Base-by-base conservation (phyloP, 495 filamentous ascomycete species). In the Daldinia grandis region DNA sequence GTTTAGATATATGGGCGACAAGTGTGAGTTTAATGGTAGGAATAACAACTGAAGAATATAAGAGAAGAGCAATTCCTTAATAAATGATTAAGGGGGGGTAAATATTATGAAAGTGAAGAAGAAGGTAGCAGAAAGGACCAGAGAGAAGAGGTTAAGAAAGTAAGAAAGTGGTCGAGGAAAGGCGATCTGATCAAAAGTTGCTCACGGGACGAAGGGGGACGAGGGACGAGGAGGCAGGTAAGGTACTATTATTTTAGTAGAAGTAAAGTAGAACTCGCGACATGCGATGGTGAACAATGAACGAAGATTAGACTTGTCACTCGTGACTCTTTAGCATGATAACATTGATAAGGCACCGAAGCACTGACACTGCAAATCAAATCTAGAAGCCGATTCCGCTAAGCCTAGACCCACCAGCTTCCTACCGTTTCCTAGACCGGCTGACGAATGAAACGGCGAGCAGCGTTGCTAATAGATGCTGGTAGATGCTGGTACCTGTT, bases 281-380 rank as follows among this genome's bases (percentile, higher is more conserved):
- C 56, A 55, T 49, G 54, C 64, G 47, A 64, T 54, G 42, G 68
- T 54, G 66, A 67, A 69, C 61, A 64, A 61, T 71, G 66, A 64
- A 61, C 68, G 66, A 72, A 76, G 68, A 76, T 76, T 71, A 67
- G 71, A 72, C 71, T 57, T 58, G 66, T 72, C 71, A 76, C 74
- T 58, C 72, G 74, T 74, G 74, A 76, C 74, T 74, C 66, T 72
- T 65, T 35, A 68, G 74, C 72, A 71, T 74, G 74, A 76, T 76
- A 74, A 72, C 67, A 42, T 56, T 70, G 74, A 76, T 74, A 76
- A 76, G 74, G 51, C 54, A 57, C 28, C 21, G 17, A 25, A 35
- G 62, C 40, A 56, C 53, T 68, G 57, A 51, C 58, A 60, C 64
- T 50, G 55, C 69, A 64, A 55, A 40, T 57, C 61, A 44, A 68